Evolutionary conservation across 371 early-diverging fungal species (phyloP), one percentile per base, ranked within the genome.

Genomic region (Dinochytrium kinnereticum): DNA sequence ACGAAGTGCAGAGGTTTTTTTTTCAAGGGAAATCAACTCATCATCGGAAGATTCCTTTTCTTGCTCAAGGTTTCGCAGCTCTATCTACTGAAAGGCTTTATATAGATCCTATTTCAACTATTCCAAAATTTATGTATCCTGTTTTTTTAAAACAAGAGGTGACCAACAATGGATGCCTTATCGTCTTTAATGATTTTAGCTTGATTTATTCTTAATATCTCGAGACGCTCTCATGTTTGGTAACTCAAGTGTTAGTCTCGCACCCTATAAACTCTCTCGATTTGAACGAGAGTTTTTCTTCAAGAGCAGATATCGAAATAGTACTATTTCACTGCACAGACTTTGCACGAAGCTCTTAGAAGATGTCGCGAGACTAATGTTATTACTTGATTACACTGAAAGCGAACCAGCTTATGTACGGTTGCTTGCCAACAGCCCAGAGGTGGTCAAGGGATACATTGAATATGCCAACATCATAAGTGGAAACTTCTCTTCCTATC

Each of bases 21-120:
- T 28, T 17, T 26, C 57, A 26, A 13, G 24, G 26, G n/a, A 13
- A 13, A 34, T 61, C 3, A 37, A 34, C 10, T 17, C 36, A 61
- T 34, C 36, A 33, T 34, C 15, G 34, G 36, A 13, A 61, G 61
- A 61, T 61, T 13, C 61, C 61, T 13, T 61, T 61, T 24, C 26
- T 61, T 10, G 61, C 24, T 17, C 61, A 61, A 61, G 61, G 61
- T 2, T 61, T 61, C 24, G 61, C 61, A 10, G 61, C 61, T 5
- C 5, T 61, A 34, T 33, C 30, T 17, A 34, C 37, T 13, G 61
- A 61, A 34, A 31, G 28, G 36, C 10, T 61, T 3, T 34, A 5
- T 34, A 2, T 7, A 33, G 61, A 61, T 34, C 61, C 61, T 28
- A 61, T 61, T 7, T 37, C 31, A 7, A 7, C 61, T 15, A 61